Evolutionary conservation across 2,329 filamentous ascomycete genomes (phyloP), one percentile per base, ranked within the genome.

Genomic region (Ophiosphaerella herpotricha): DNA sequence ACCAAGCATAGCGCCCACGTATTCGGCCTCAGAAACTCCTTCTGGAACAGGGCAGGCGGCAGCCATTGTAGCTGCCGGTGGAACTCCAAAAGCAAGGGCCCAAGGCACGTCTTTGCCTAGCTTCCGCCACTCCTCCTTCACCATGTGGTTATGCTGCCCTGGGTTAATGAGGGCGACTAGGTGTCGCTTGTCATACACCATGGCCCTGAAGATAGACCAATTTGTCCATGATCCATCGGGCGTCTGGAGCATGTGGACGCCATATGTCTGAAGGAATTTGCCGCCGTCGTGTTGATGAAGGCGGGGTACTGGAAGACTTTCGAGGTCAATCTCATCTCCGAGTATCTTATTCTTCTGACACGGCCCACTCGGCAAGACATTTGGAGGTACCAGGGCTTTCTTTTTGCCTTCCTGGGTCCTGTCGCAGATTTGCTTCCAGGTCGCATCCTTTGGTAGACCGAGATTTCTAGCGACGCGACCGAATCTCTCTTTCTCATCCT

Each of bases 211-310:
- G 44, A 79, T 77, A 1, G 73, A 76, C 77, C 76, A 79, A 53
- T 78, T 78, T 0, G 75, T 79, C 79, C 79, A 82, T 9, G 62
- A 65, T 1, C 70, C 71, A 49, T 78, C 77, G 0, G 80, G 78
- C 0, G 74, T 70, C 52, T 77, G 75, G 0, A 81, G 54, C 7
- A 80, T 60, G 43, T 80, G 74, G 63, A 82, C 77, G 3, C 79
- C 80, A 46, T 76, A 80, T 0, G 79, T 82, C 50, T 80, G 78
- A 18, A 82, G 59, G 47, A 81, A 82, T 43, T 76, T 78, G 0
- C 79, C 79, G 0, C 79, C 79, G 43, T 82, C 79, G 0, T 60
- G 57, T 48, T 75, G 46, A 57, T 81, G 77, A 8, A 52, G 39
- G 0, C 80, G 61, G 0, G 78, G 79, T 0, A 68, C 70, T 0